Percentiles rank a stretch among this genome's conserved stretches.
phyloP scores from a whole-genome alignment of 352 stramenopile species.

The Globisporangium splendens region DNA sequence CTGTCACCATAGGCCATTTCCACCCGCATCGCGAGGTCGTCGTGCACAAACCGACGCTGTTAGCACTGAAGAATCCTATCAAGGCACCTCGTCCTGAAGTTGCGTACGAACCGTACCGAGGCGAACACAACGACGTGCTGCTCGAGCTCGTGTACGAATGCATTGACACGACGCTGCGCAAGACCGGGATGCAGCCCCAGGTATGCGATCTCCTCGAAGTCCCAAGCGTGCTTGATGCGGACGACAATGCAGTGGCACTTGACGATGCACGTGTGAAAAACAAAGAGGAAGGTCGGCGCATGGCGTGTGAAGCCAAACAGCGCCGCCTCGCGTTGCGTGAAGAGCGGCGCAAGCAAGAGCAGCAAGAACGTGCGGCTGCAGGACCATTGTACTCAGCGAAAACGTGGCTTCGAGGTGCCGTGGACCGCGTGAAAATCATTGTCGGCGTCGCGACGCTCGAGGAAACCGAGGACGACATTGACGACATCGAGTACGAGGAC shows the following conservation, averaged over 20 bases:
- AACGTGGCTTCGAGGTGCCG: conserved; percentile 2
- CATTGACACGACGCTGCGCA: conserved; percentile 55
- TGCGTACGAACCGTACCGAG: conserved; percentile 49
- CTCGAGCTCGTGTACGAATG: conserved; percentile 52
- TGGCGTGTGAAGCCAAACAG: conserved; percentile 64
- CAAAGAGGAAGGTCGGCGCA: conserved; percentile 49
- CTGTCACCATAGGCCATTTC: conserved; percentile 52
- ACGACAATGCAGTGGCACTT: not conserved
- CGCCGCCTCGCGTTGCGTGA: conserved; percentile 34
- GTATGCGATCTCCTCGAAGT: conserved; percentile 52
- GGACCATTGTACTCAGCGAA: conserved; percentile 11
- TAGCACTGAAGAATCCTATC: conserved; percentile 20
- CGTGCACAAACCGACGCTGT: conserved; percentile 36
- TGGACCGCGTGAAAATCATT: conserved; percentile 25
- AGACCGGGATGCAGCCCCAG: conserved; percentile 35
- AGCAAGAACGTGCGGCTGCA: conserved; percentile 21
- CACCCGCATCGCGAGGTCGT: conserved; percentile 44
- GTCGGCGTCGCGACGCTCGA: conserved; percentile 42
- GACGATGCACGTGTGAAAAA: conserved; percentile 29
- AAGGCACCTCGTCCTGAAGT: conserved; percentile 26
- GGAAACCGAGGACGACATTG: conserved; percentile 37
- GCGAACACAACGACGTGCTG: conserved; percentile 33
- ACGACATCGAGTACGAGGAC: conserved; percentile 71
- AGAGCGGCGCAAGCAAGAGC: conserved; percentile 12
- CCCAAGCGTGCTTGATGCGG: conserved; percentile 18